Evolutionary conservation across 441 rosid genomes (phyloP), one percentile per base, ranked within the genome.

Genomic region (Euphorbia schlechtendalii): DNA sequence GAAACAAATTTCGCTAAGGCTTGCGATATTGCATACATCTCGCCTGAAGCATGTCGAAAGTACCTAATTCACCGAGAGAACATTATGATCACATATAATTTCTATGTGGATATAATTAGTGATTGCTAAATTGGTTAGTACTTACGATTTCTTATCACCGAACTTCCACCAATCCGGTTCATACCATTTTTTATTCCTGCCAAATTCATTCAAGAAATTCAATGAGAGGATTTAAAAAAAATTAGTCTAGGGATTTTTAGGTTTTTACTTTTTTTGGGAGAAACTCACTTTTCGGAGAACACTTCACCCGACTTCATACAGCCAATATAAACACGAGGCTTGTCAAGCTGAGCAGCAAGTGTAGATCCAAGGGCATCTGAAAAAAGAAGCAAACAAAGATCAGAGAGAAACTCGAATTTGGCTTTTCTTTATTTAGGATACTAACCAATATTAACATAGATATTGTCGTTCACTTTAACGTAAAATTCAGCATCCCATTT

Each of bases 151-250:
- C 73, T 82, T 87, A 72, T 91, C 91, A 5, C 99, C 99, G 25
- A 94, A 94, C 74, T 91, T 94, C 99, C 98, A 94, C 98, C 98
- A 89, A 69, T 94, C 94, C 59, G 96, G 96, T 73, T 94, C 99
- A 68, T 86, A 86, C 98, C 98, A 94, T 80, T 82, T 89, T 71
- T 80, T 90, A 73, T 73, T 82, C 78, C 99, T 94, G 86, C 74
- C 71, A 80, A 69, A 68, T 61, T 61, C 60, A 68, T 61, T 61
- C 60, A 32, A 71, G 63, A n/a, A 14, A 52, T 56, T 20, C 66
- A 57, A 54, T 69, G 59, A 60, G 49, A 18, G 43, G n/a, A 74
- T 28, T 56, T 10, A 11, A 25, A 48, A 65, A 32, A 62, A 63
- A 22, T 53, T 22, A 21, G 13, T 22, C 45, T 65, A 48, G 21